Percentiles rank a stretch among this genome's conserved stretches.
Evolutionary conservation across 495 filamentous ascomycete species (phyloP).

Genomic region (Poronia punctata): DNA sequence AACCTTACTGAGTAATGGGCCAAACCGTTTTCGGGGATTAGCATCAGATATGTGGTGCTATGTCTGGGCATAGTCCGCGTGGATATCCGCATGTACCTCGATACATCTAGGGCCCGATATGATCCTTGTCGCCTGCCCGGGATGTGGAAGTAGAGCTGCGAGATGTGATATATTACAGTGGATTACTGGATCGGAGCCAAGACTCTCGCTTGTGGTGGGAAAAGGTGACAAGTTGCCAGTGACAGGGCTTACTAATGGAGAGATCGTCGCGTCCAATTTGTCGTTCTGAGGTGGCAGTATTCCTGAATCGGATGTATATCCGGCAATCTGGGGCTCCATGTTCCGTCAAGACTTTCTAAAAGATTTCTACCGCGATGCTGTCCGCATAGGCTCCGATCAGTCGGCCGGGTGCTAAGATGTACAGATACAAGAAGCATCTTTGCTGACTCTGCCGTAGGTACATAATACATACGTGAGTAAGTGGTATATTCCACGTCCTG

Average conservation of each 20-base stretch:
- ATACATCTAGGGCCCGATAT: no score
- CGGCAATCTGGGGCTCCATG: slow-evolving; percentile 23
- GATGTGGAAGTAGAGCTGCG: background rate
- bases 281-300: slow-evolving; percentile 17
- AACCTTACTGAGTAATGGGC: no score
- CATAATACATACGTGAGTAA: no score
- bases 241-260: slow-evolving; percentile 15
- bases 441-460: no score
- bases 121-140: slow-evolving; percentile 3
- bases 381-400: slow-evolving; percentile 5
- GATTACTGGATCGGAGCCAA: slow-evolving; percentile 18
- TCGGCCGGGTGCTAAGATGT: background rate
- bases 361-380: no score
- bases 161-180: slow-evolving; percentile 5
- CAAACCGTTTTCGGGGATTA: background rate
- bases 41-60: background rate
- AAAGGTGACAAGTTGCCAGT: background rate
- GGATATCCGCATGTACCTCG: background rate
- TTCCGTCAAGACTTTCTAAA: background rate
- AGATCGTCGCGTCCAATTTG: slow-evolving; percentile 22
- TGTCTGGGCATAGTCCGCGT: no score
- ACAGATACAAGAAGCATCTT: no score
- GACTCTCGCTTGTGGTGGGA: slow-evolving; percentile 19
- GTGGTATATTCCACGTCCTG: no score
- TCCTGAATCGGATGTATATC: slow-evolving; percentile 30